These are phyloP conservation scores for Bauhinia variegata DNA, from an alignment of 306 rosid genomes.

Conservation along the genomic window DNA sequence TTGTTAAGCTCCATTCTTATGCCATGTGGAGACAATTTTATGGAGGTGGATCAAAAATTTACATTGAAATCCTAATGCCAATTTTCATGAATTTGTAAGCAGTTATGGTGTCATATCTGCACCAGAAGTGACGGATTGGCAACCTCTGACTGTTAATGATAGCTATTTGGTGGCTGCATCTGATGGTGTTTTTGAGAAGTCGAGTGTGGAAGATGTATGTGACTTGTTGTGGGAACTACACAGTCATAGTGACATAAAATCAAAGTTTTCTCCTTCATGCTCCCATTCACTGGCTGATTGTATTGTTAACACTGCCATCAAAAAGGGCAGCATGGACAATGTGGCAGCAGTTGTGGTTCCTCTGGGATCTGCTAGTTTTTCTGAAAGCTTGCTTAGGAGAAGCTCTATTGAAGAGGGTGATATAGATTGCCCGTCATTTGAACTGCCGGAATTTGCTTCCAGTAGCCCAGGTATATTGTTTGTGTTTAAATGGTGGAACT, in stretches of 20 bases:
- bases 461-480: no score
- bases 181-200: slow-evolving; percentile 93
- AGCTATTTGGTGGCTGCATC: slow-evolving; percentile 94
- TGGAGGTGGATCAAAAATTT: no score
- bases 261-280: slow-evolving; percentile 60
- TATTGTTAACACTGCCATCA: slow-evolving; percentile 66
- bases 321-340: slow-evolving; percentile 89
- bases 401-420: slow-evolving; percentile 52
- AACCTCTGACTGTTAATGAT: slow-evolving; percentile 75
- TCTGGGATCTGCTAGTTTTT: slow-evolving; percentile 50
- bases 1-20: no score
- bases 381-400: slow-evolving; percentile 42
- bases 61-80: no score
- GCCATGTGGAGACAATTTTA: slow-evolving; percentile 7
- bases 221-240: slow-evolving; percentile 85
- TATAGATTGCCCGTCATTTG: slow-evolving; percentile 39
- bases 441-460: slow-evolving; percentile 48
- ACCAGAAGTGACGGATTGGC: slow-evolving; percentile 97
- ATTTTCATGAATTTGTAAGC: no score
- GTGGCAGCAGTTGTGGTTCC: slow-evolving; percentile 91
- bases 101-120: slow-evolving; percentile 89
- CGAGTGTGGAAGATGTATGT: slow-evolving; percentile 84
- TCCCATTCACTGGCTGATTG: slow-evolving; percentile 80
- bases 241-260: slow-evolving; percentile 41
- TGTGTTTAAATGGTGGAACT: no score